These are phyloP conservation scores for Coleophoma crateriformis DNA, from an alignment of 2,329 filamentous ascomycete species.

Conservation along the genomic window DNA sequence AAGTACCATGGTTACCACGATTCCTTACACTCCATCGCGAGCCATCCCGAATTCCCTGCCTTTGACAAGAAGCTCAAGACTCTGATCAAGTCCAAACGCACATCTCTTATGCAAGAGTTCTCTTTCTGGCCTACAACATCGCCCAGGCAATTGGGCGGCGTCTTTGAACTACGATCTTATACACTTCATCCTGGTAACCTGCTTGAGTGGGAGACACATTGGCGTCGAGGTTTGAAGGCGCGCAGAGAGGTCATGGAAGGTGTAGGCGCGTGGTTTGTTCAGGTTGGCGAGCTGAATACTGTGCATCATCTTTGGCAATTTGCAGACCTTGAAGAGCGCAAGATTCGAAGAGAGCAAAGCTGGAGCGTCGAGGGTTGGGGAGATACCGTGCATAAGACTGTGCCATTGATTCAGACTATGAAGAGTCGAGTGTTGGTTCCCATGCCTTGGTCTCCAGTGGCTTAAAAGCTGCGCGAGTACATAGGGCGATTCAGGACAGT, in stretches of 20 bases:
- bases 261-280: conserved; percentile 96
- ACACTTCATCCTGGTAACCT: conserved; percentile 93
- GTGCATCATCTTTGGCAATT: conserved; percentile 99
- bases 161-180: conserved; percentile 96
- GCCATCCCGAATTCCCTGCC: conserved; percentile 74
- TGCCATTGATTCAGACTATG: conserved; percentile 95
- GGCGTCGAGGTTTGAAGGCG: conserved; percentile 86
- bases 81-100: conserved; percentile 79
- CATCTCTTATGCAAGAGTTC: conserved; percentile 98
- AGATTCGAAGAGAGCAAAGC: conserved; percentile 84
- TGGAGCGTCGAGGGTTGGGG: conserved; percentile 96
- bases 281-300: conserved; percentile 95
- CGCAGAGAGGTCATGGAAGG: conserved; percentile 97
- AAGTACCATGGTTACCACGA: conserved; percentile 94
- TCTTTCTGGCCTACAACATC: conserved; percentile 98
- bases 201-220: conserved; percentile 98
- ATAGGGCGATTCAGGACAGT: too few relatives aligned
- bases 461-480: conserved; percentile 36
- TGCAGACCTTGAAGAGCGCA: conserved; percentile 90
- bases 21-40: conserved; percentile 78
- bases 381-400: conserved; percentile 96
- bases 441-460: conserved; percentile 94
- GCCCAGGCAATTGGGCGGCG: conserved; percentile 80
- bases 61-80: conserved; percentile 82
- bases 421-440: conserved; percentile 89